Base-by-base conservation (phyloP, 2,329 filamentous ascomycete genomes). In the Pseudopyricularia cyperi region DNA sequence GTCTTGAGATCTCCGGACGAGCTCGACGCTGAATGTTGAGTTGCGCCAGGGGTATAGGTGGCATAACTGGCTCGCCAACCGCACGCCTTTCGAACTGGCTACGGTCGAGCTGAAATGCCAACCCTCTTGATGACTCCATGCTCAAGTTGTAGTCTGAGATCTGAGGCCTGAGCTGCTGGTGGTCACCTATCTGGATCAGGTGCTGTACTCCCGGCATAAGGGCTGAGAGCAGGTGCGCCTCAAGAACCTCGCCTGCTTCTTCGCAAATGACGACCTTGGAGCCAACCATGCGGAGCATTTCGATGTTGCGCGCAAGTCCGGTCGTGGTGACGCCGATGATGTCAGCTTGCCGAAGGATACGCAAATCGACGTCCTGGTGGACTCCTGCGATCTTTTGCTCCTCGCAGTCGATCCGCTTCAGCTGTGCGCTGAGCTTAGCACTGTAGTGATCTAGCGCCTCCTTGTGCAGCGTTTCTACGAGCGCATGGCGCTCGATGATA, bases 191-290 rank as follows among this genome's bases (percentile, higher is more conserved):
- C 14, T 80, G 69, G 17, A 85, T 77, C 6, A 71, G 65, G 53
- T 87, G 82, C 60, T 85, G 72, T 0, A 83, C 61, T 0, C 72
- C 72, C 0, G 80, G 80, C 0, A 83, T 65, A 4, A 86, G 61
- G 0, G 81, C 72, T 0, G 78, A 77, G 1, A 86, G 60, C 3
- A 77, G 66, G 54, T 86, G 81, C 0, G 77, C 70, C 60, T 87
- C 83, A 32, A 86, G 67, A 0, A 87, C 77, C 55, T 87, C 82
- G 0, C 76, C 83, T 2, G 83, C 83, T 58, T 87, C 83, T 60
- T 87, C 83, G 33, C 78, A 83, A 1, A 87, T 61, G 15, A 87
- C 61, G 0, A 84, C 73, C 54, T 83, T 82, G 32, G 68, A 66
- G 7, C 64, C 59, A 2, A 83, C 54, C 7, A 69, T 68, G 7